Conservation (phyloP, 2,329 filamentous ascomycete genomes). For the Trematosphaeria pertusa region DNA sequence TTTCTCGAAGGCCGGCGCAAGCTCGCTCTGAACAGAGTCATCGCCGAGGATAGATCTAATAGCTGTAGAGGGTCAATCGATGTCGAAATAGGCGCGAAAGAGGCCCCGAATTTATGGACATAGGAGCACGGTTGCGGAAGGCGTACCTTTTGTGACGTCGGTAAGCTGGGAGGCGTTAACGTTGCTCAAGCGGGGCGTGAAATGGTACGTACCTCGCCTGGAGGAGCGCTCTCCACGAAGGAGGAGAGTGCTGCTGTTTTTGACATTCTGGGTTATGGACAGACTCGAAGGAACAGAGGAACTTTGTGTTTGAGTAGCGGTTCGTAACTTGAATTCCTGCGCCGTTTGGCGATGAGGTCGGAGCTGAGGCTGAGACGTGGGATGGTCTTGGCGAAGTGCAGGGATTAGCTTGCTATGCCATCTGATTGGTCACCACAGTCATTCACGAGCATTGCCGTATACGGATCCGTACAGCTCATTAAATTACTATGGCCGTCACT, state of each 20-base stretch:
- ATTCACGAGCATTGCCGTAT: neutral
- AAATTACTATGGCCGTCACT: conserved; percentile 9
- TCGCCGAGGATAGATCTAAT: conserved; percentile 85
- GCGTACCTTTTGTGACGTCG: conserved; percentile 84
- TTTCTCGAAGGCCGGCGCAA: conserved; percentile 84
- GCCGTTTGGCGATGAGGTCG: conserved; percentile 5
- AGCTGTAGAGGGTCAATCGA: conserved; percentile 62
- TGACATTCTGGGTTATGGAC: conserved; percentile 38
- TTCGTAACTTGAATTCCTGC: conserved; percentile 1
- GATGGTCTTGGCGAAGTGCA: conserved; percentile 19
- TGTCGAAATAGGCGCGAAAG: neutral
- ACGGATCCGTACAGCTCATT: neutral
- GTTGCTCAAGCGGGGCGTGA: conserved; percentile 11
- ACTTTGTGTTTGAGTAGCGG: too few species aligned
- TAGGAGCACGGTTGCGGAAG: neutral
- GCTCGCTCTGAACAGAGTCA: conserved; percentile 71
- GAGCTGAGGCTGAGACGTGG: conserved; percentile 13
- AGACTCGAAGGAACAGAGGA: too few species aligned
- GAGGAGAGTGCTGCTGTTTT: conserved; percentile 62
- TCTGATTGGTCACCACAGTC: neutral
- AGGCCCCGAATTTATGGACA: too few species aligned
- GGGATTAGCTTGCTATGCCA: conserved; percentile 11
- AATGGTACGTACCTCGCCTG: conserved; percentile 79
- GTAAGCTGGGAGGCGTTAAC: conserved; percentile 66
- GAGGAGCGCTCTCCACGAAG: conserved; percentile 92